Base-by-base conservation (phyloP, 1,284 basidiomycete genomes). In the Cryptococcus sp. region DNA sequence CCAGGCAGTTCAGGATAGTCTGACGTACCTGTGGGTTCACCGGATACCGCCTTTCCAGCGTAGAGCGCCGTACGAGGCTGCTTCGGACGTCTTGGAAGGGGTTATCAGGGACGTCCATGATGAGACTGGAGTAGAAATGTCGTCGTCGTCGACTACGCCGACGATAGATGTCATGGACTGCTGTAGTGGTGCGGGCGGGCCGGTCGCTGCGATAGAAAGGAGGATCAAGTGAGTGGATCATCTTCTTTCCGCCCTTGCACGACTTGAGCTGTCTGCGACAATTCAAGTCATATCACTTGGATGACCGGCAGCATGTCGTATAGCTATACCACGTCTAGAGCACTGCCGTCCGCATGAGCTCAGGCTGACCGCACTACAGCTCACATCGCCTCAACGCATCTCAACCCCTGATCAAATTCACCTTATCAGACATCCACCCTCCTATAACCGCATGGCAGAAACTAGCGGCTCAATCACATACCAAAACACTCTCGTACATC, bases 161-260 rank as follows among this genome's bases (percentile, higher is more conserved):
- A 22, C n/a, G 57, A 48, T 31, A 47, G 59, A 49, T 23, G 59
- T 74, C 6, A 66, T 76, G n/a, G 74, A 76, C 59, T 75, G 71
- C 50, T 74, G 74, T 54, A 66, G 62, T 20, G 73, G 73, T n/a
- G 73, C 70, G 16, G 73, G 74, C 17, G 73, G 74, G 20, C 72
- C 74, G 25, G 60, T 73, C 52, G 62, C 62, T 7, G 48, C 50
- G 20, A 67, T 76, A 46, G 73, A 76, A 56, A 56, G 50, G 48
- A 42, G 55, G n/a, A 61, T 76, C 46, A 76, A 76, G 74, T 76
- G 61, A 61, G 71, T 66, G 3, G 7, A 42, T 42, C 16, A 25
- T 25, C 3, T 25, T 25, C 25, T 25, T 25, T 25, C 25, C 25
- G 25, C 25, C 25, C 25, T 25, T 25, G 25, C 6, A 25, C 25